Conservation (phyloP, 2,329 filamentous ascomycete species). For the Colletotrichum tofieldiae region DNA sequence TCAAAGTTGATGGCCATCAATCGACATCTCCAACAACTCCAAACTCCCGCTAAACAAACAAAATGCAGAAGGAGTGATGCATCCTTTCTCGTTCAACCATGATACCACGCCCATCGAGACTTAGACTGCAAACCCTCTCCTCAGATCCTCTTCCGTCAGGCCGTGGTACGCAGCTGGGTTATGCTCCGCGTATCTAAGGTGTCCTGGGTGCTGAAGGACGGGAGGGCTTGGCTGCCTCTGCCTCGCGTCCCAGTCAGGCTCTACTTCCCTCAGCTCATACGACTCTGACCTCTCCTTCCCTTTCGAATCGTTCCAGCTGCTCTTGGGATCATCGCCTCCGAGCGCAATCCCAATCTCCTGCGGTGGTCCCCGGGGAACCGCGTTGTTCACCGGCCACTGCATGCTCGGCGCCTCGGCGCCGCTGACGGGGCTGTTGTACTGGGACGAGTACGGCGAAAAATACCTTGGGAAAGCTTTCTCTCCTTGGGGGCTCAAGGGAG, state of each 20-base stretch:
- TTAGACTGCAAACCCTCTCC: conserved; percentile 23
- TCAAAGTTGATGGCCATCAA: background rate
- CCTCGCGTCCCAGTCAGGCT: conserved; percentile 51
- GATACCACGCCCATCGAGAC: background rate
- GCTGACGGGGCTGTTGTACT: conserved; percentile 67
- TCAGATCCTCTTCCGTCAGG: conserved; percentile 42
- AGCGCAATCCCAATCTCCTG: conserved; percentile 61
- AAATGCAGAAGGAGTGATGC: background rate
- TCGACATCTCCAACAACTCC: conserved; percentile 28
- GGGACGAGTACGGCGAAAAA: conserved; percentile 73
- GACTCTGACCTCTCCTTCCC: conserved; percentile 63
- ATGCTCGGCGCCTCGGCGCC: conserved; percentile 55
- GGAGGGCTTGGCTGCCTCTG: conserved; percentile 54
- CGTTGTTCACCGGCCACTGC: conserved; percentile 56
- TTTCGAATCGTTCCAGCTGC: conserved; percentile 48
- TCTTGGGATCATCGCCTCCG: conserved; percentile 55
- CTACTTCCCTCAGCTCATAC: conserved; percentile 66
- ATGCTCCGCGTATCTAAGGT: conserved; percentile 45
- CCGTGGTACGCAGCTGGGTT: conserved; percentile 45
- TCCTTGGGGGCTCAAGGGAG: conserved; percentile 61
- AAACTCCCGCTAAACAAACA: conserved; percentile 41
- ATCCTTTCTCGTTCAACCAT: background rate
- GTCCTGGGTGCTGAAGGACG: conserved; percentile 63
- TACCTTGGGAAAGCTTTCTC: conserved; percentile 62
- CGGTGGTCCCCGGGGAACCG: conserved; percentile 33